Conservation (phyloP, 2,329 filamentous ascomycete genomes). For the Penicillium sp. region DNA sequence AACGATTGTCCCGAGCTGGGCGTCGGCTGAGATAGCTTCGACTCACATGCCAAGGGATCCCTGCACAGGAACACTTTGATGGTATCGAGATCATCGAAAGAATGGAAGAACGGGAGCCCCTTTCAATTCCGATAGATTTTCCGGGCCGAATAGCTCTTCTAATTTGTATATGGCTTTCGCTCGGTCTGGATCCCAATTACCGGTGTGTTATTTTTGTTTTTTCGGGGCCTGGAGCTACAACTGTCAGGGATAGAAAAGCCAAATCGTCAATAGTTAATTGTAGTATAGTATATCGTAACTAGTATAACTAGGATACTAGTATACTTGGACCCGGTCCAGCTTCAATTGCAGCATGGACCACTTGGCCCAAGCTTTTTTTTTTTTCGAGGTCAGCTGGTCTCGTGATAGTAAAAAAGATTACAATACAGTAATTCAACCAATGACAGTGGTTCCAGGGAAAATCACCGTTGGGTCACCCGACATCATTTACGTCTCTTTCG, state of each 20-base stretch:
- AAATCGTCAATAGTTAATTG: background rate
- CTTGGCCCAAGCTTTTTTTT: conserved; percentile 22
- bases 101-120: conserved; percentile 9
- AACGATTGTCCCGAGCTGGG: conserved; percentile 20
- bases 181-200: background rate
- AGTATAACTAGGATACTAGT: background rate
- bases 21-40: conserved; percentile 21
- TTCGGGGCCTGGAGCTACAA: too few relatives aligned
- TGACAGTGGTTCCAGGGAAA: conserved; percentile 32
- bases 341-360: conserved; percentile 11
- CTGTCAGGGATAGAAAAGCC: too few relatives aligned
- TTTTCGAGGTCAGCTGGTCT: conserved; percentile 24
- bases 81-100: background rate
- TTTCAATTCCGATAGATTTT: background rate
- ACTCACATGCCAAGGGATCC: conserved; percentile 24
- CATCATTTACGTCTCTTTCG: conserved; percentile 10
- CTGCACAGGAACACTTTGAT: background rate
- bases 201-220: background rate
- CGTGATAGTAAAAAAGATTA: conserved; percentile 14
- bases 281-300: background rate
- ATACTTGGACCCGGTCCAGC: background rate
- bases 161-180: background rate
- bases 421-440: conserved; percentile 19
- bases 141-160: background rate
- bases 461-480: conserved; percentile 43